Evolutionary conservation across 371 early-diverging fungal species (phyloP), one percentile per base, ranked within the genome.

Genomic region (Syncephalis plumigaleata): DNA sequence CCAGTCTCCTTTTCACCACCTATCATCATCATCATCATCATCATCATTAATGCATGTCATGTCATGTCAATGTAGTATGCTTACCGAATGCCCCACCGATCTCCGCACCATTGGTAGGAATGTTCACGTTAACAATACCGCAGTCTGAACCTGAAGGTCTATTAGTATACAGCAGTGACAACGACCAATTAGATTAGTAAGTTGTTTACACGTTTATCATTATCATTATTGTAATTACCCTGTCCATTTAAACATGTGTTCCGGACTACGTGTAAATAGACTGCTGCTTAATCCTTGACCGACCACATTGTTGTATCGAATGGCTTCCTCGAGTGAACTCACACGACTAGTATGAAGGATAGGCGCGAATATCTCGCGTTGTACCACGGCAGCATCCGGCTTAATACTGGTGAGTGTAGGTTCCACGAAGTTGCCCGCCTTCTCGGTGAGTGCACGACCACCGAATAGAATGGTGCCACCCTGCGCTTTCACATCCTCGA

Each of bases 1-100:
- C 95, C 96, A 31, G 93, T 95, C 58, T 92, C 96, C 72, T 95
- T 89, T 63, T 95, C 90, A 46, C 94, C 95, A 43, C 96, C 31
- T 31, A 31, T 4, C 11, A 11, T 11, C 4, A 31, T 31, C n/a
- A n/a, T n/a, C n/a, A n/a, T n/a, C n/a, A n/a, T n/a, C n/a, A n/a
- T n/a, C n/a, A n/a, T n/a, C n/a, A n/a, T n/a, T n/a, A n/a, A n/a
- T n/a, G n/a, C n/a, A n/a, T n/a, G 31, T 11, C 11, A 31, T 4
- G 4, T 31, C 7, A 31, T 7, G 11, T 31, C 4, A 31, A 31
- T 11, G 31, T 11, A 31, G 11, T 4, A 7, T 7, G 11, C 31
- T 31, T 31, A 31, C 31, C 96, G 65, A 95, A 94, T 7, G 96
- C 96, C 45, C 95, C 94, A 27, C 96, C 96, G 60, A 95, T 92